A percentile compares a stretch with the other conserved stretches of the same genome.
phyloP scores from a whole-genome alignment of 768 basidiomycete genomes.

The Lentinula sp. region DNA sequence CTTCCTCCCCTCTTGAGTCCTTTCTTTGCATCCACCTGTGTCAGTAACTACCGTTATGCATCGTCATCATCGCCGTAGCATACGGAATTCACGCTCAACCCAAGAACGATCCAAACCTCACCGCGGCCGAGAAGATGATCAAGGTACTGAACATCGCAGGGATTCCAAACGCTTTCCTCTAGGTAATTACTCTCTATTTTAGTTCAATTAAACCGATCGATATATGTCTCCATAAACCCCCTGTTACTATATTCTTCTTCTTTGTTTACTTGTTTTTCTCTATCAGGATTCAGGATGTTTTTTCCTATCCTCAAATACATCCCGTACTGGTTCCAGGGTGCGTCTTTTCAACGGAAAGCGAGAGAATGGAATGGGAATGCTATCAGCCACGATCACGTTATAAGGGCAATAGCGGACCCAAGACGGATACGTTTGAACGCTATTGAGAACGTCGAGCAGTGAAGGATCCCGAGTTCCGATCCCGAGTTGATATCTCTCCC shows the following conservation, averaged over 20 bases:
- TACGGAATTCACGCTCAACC: slow-evolving; percentile 40
- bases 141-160: slow-evolving; percentile 25
- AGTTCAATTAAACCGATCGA: no score
- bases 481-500: neutral
- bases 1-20: no score
- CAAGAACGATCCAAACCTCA: slow-evolving; percentile 37
- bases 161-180: slow-evolving; percentile 35
- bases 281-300: neutral
- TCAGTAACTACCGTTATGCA: slow-evolving; percentile 15
- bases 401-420: neutral
- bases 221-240: neutral
- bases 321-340: slow-evolving; percentile 2
- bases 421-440: no score
- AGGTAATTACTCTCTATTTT: slow-evolving; percentile 17
- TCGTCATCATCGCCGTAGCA: slow-evolving; percentile 32
- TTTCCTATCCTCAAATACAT: slow-evolving; percentile 5
- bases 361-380: neutral
- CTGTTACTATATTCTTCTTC: no score
- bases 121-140: slow-evolving; percentile 31
- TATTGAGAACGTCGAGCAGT: no score
- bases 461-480: neutral
- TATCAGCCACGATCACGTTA: neutral
- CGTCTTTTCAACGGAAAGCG: neutral
- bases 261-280: no score
- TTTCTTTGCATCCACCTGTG: no score